A percentile compares a stretch with the other conserved stretches of the same genome.
phyloP scores from a whole-genome alignment of 768 basidiomycete genomes.

The Coprinellus micaceus region DNA sequence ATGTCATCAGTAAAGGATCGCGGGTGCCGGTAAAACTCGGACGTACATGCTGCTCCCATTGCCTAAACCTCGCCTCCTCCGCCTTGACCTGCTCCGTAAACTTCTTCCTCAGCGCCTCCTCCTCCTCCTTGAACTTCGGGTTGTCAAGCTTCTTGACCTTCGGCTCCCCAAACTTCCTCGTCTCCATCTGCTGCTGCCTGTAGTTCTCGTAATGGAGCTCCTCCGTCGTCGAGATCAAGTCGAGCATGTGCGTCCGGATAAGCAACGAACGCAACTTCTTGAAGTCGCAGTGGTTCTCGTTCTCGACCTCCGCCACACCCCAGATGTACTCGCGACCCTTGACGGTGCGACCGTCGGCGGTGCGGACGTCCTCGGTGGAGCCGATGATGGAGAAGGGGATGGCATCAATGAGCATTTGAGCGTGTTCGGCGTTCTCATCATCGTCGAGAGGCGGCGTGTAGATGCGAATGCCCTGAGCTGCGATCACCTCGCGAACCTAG shows the following conservation, averaged over 20 bases:
- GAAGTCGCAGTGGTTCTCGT: constrained; percentile 99
- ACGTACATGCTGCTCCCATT: constrained; percentile 98
- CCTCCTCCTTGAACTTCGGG: constrained; percentile 99
- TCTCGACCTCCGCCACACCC: constrained; percentile 99
- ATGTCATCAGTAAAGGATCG: constrained; percentile 10
- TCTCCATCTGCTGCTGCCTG: constrained; percentile 98
- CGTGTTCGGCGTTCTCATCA: constrained; percentile 83
- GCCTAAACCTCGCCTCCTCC: constrained; percentile 95
- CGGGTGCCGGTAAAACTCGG: neutral
- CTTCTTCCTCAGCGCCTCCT: constrained; percentile 91
- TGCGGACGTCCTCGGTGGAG: constrained; percentile 90
- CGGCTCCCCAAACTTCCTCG: constrained; percentile 96
- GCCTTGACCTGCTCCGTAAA: constrained; percentile 99
- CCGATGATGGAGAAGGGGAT: constrained; percentile 99
- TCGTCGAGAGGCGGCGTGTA: constrained; percentile 96
- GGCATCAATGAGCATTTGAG: constrained; percentile 79
- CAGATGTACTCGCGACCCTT: constrained; percentile 98
- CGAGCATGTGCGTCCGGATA: constrained; percentile 98
- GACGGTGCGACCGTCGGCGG: constrained; percentile 84
- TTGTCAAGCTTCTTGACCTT: constrained; percentile 99
- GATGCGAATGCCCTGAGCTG: constrained; percentile 90
- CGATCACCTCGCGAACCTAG: constrained; percentile 89
- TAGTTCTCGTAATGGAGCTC: constrained; percentile 98
- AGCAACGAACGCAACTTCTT: constrained; percentile 92
- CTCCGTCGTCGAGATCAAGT: constrained; percentile 93